These are phyloP conservation scores for Raphanus raphanistrum DNA, from an alignment of 345 rosid genomes.

Conservation along the genomic window DNA sequence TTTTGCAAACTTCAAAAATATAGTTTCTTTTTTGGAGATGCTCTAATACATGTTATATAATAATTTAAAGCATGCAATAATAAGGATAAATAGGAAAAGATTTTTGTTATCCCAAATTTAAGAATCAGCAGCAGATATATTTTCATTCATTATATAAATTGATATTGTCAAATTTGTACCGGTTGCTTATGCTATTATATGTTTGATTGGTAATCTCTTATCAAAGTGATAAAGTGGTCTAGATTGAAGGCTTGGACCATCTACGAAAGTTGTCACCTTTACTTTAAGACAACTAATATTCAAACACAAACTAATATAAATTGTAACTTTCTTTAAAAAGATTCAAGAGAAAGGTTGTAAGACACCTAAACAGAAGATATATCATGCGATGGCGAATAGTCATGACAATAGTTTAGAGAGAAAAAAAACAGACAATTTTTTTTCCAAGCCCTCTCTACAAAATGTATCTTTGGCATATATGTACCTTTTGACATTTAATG, in stretches of 20 bases:
- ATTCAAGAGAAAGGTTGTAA: not conserved
- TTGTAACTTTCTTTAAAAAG: not conserved
- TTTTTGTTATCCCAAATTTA: not conserved
- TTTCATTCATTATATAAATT: not conserved
- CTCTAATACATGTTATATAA: not conserved
- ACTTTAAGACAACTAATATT: not conserved
- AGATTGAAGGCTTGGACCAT: constrained; percentile 20
- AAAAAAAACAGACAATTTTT: not conserved
- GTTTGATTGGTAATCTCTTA: not conserved
- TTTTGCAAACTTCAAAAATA: too few species aligned
- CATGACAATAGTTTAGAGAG: constrained; percentile 18
- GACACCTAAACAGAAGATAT: constrained; percentile 20
- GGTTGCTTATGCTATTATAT: not conserved
- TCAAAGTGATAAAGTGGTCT: not conserved
- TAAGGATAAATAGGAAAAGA: not conserved
- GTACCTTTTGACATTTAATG: constrained; percentile 22
- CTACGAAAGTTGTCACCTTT: constrained; percentile 14
- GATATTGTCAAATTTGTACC: not conserved
- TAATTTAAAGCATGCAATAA: not conserved
- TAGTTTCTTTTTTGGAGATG: too few species aligned
- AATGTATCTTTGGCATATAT: constrained; percentile 14
- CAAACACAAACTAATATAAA: not conserved
- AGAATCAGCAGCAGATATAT: not conserved
- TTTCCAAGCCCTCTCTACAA: not conserved
- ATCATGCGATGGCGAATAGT: not conserved